Percentiles rank a stretch among this genome's conserved stretches.
These are phyloP conservation scores for Trichoderma sp. DNA, from an alignment of 2,329 filamentous ascomycete genomes.

Conservation along the genomic window DNA sequence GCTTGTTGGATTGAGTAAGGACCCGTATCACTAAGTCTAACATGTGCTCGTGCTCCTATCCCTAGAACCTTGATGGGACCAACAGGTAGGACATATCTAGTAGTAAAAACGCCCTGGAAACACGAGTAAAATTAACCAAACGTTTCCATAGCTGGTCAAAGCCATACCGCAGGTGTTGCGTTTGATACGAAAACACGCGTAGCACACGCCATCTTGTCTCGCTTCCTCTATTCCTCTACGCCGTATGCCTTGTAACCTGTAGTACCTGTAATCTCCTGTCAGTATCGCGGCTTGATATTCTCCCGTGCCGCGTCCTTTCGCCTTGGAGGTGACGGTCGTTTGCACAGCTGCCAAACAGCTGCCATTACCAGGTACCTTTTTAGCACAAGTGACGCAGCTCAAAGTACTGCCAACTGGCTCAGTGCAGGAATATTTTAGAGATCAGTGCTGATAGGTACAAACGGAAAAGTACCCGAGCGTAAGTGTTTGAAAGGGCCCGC, in stretches of 20 bases:
- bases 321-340: not conserved
- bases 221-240: not conserved
- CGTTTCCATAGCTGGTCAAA: not conserved
- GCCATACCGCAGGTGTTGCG: not conserved
- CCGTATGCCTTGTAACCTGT: not conserved
- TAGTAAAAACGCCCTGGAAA: not conserved
- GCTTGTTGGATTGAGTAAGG: not conserved
- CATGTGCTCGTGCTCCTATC: not conserved
- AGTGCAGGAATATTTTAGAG: not conserved
- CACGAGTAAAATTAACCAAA: not conserved
- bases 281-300: not conserved
- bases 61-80: not conserved
- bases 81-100: not conserved
- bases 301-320: not conserved
- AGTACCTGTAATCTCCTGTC: not conserved
- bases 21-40: not conserved
- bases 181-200: not conserved
- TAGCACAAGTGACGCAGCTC: not conserved
- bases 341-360: not conserved
- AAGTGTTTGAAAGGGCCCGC: not conserved
- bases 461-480: not conserved
- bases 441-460: not conserved
- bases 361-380: not conserved
- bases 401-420: not conserved
- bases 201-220: not conserved